Evolutionary conservation across 2,329 filamentous ascomycete genomes (phyloP).

Genomic region (Ophiosphaerella herpotricha): DNA sequence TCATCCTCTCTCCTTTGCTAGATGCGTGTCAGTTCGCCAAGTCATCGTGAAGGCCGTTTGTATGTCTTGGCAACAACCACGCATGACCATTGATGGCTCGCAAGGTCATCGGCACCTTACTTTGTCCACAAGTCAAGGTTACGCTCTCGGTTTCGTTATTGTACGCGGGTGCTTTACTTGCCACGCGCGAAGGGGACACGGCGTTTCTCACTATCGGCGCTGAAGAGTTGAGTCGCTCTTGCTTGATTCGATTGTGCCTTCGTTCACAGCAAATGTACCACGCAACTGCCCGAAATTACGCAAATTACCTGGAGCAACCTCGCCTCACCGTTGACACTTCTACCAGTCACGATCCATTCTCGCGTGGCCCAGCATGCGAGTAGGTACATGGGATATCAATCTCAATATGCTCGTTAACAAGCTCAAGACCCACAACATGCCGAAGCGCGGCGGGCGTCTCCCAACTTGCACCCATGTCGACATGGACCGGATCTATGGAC

Average conservation of each 20-base stretch:
- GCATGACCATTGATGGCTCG: no score
- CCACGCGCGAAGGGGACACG: not conserved
- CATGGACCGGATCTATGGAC: slow-evolving; percentile 68
- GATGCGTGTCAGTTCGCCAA: no score
- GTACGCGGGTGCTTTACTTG: not conserved
- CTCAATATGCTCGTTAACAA: slow-evolving; percentile 14
- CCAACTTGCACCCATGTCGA: slow-evolving; percentile 68
- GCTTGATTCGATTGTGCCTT: slow-evolving; percentile 1
- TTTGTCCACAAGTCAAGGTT: no score
- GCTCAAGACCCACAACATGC: slow-evolving; percentile 23
- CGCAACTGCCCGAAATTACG: not conserved
- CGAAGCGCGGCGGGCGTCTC: slow-evolving; percentile 20
- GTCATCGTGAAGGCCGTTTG: not conserved
- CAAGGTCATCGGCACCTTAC: slow-evolving; percentile 1
- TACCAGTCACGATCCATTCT: not conserved
- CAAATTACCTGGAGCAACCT: not conserved
- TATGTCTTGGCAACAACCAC: not conserved
- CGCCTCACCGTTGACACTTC: not conserved
- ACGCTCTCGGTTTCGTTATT: no score
- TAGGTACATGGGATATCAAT: slow-evolving; percentile 14
- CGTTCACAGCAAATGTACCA: not conserved
- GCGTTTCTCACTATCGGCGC: no score
- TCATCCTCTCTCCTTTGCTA: no score
- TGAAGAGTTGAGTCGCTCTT: slow-evolving; percentile 4
- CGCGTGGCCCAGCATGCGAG: slow-evolving; percentile 15